phyloP scores from a whole-genome alignment of 2,329 filamentous ascomycete genomes.

The Cadophora malorum region DNA sequence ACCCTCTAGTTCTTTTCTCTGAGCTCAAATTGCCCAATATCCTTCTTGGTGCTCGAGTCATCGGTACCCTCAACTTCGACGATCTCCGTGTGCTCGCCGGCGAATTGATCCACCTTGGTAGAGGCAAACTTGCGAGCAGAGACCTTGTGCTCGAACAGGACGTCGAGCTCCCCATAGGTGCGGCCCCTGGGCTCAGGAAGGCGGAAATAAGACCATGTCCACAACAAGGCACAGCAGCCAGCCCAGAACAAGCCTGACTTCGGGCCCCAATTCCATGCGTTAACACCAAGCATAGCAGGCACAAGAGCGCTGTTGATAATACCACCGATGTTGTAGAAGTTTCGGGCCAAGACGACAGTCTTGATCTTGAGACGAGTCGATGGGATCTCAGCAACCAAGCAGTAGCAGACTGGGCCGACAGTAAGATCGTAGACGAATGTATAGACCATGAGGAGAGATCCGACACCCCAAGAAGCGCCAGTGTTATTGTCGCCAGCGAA shows the following conservation, averaged over 20 bases:
- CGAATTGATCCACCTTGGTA: slow-evolving; percentile 43
- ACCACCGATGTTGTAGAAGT: slow-evolving; percentile 46
- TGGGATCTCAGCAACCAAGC: slow-evolving; percentile 51
- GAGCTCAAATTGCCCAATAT: background rate
- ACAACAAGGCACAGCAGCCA: slow-evolving; percentile 47
- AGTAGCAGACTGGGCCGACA: slow-evolving; percentile 53
- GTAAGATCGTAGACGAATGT: slow-evolving; percentile 52
- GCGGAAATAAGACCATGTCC: slow-evolving; percentile 49
- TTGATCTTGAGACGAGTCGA: slow-evolving; percentile 75
- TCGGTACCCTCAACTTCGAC: slow-evolving; percentile 7
- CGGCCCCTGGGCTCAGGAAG: slow-evolving; percentile 63
- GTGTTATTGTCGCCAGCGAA: slow-evolving; percentile 45
- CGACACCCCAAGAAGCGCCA: slow-evolving; percentile 54
- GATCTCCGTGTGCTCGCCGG: slow-evolving; percentile 21
- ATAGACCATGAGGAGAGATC: slow-evolving; percentile 50
- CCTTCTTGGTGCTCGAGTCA: slow-evolving; percentile 4
- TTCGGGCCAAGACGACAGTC: slow-evolving; percentile 71
- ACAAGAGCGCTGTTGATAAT: slow-evolving; percentile 56
- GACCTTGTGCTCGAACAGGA: slow-evolving; percentile 70
- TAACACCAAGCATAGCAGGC: slow-evolving; percentile 61
- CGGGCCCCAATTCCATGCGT: slow-evolving; percentile 48
- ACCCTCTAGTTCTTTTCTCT: slow-evolving; percentile 1
- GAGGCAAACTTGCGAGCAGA: slow-evolving; percentile 43
- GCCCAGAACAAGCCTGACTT: slow-evolving; percentile 51
- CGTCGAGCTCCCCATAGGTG: slow-evolving; percentile 83